These are phyloP conservation scores for Echinochloa phyllopogon DNA, from an alignment of 176 grass and related monocot genomes.

Conservation along the genomic window DNA sequence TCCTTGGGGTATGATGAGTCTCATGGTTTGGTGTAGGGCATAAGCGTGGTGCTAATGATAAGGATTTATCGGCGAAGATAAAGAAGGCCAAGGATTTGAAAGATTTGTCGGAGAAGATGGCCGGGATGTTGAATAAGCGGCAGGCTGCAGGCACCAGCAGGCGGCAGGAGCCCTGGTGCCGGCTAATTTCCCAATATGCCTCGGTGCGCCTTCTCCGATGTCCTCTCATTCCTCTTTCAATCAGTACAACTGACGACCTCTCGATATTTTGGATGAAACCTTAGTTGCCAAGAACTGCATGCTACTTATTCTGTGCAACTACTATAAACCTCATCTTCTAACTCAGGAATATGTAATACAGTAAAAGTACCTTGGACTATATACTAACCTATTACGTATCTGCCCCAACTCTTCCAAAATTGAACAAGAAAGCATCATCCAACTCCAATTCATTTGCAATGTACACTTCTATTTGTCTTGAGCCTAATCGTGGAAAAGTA, in stretches of 20 bases:
- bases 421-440: background rate
- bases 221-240: background rate
- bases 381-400: background rate
- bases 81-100: constrained; percentile 53
- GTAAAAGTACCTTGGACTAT: background rate
- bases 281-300: background rate
- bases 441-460: background rate
- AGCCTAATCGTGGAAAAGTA: background rate
- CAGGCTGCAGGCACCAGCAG: constrained; percentile 16
- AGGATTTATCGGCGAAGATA: constrained; percentile 49
- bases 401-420: background rate
- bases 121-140: constrained; percentile 40
- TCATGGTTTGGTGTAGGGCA: constrained; percentile 38
- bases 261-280: background rate
- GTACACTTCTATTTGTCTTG: background rate
- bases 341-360: background rate
- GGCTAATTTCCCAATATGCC: constrained; percentile 71
- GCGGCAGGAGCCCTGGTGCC: constrained; percentile 61
- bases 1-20: background rate
- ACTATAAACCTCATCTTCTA: constrained; percentile 24
- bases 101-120: constrained; percentile 47
- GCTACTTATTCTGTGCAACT: background rate
- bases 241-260: background rate
- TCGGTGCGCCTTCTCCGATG: constrained; percentile 41
- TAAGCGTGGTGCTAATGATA: constrained; percentile 28